phyloP scores from a whole-genome alignment of 371 early-diverging fungal genomes.

The Rhizopus stolonifer region DNA sequence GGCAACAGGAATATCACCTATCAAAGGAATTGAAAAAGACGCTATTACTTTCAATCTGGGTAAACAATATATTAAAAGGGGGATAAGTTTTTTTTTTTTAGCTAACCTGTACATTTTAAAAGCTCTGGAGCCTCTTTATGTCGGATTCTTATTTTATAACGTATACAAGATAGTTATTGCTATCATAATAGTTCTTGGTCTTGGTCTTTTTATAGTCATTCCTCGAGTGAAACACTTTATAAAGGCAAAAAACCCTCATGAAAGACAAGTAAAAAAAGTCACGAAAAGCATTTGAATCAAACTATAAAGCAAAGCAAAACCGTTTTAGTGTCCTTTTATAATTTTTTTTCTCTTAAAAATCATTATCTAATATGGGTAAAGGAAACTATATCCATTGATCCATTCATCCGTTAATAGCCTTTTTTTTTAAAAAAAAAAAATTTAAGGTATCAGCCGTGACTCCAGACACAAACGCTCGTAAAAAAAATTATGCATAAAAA shows the following conservation, averaged over 20 bases:
- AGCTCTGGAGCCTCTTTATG: slow-evolving; percentile 32
- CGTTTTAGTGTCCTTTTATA: too few relatives aligned
- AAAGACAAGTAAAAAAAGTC: too few relatives aligned
- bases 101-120: not conserved
- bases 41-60: slow-evolving; percentile 36
- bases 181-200: slow-evolving; percentile 5
- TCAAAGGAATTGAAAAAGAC: slow-evolving; percentile 14
- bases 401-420: not conserved
- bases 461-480: slow-evolving; percentile 91
- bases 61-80: slow-evolving; percentile 9
- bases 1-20: slow-evolving; percentile 39
- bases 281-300: too few relatives aligned
- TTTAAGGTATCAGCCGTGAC: slow-evolving; percentile 93
- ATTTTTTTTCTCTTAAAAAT: slow-evolving; percentile 3
- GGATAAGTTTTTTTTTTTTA: not conserved
- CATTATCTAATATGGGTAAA: slow-evolving; percentile 12
- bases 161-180: slow-evolving; percentile 30
- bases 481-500: not conserved
- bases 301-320: too few relatives aligned
- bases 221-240: not conserved
- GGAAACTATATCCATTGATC: slow-evolving; percentile 6
- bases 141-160: slow-evolving; percentile 35
- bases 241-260: not conserved
- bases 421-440: not conserved
- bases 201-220: not conserved